These are phyloP conservation scores for Blastomyces emzantsi DNA, from an alignment of 2,329 filamentous ascomycete genomes.

Conservation along the genomic window DNA sequence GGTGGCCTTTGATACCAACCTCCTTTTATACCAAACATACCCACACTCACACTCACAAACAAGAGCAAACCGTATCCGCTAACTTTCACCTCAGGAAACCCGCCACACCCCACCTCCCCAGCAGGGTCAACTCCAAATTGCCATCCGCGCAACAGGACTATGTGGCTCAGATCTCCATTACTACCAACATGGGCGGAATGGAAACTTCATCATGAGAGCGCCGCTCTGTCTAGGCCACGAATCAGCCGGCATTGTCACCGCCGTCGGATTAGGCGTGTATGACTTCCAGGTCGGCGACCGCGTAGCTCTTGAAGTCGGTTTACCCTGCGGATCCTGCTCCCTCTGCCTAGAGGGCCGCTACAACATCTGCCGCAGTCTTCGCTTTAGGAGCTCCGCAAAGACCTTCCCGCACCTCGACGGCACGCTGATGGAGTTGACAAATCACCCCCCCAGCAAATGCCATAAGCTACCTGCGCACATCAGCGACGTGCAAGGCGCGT, in stretches of 20 bases:
- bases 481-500: constrained; percentile 47
- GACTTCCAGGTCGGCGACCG: constrained; percentile 64
- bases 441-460: constrained; percentile 53
- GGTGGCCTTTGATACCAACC: neutral
- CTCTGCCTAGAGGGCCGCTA: constrained; percentile 50
- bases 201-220: constrained; percentile 70
- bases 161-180: constrained; percentile 72
- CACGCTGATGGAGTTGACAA: constrained; percentile 54
- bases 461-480: constrained; percentile 48
- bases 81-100: constrained; percentile 39
- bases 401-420: constrained; percentile 54
- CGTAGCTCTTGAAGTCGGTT: constrained; percentile 85
- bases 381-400: constrained; percentile 52
- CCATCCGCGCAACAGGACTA: constrained; percentile 57
- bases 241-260: constrained; percentile 68
- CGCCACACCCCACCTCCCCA: constrained; percentile 41
- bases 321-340: constrained; percentile 61
- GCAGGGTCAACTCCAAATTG: constrained; percentile 52
- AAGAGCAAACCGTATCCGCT: neutral
- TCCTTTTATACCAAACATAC: neutral
- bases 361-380: constrained; percentile 53
- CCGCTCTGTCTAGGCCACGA: constrained; percentile 74
- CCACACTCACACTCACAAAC: neutral
- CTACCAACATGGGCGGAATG: constrained; percentile 79
- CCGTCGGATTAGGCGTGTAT: constrained; percentile 44